phyloP scores from a whole-genome alignment of 2,329 filamentous ascomycete species.

The Phoma sp. region DNA sequence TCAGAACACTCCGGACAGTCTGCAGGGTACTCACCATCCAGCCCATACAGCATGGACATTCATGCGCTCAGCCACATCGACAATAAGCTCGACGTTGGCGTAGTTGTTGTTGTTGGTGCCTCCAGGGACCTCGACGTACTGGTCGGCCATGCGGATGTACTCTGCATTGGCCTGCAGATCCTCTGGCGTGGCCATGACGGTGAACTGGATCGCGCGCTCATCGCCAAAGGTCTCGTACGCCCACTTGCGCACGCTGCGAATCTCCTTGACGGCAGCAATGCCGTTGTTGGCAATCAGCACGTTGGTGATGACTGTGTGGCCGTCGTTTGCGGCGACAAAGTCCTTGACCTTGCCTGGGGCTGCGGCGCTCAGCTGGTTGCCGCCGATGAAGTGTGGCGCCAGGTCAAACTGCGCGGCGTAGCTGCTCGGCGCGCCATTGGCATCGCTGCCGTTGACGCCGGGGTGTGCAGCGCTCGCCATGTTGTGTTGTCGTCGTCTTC shows the following conservation, averaged over 20 bases:
- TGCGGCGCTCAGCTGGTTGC: constrained; percentile 84
- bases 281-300: constrained; percentile 99
- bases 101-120: constrained; percentile 99
- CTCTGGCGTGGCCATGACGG: constrained; percentile 98
- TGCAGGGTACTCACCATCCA: constrained; percentile 74
- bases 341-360: constrained; percentile 89
- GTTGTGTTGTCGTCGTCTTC: constrained; percentile 35
- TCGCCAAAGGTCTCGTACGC: constrained; percentile 99
- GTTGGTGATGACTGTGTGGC: constrained; percentile 98
- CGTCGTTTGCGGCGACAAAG: constrained; percentile 87
- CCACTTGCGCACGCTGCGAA: constrained; percentile 99
- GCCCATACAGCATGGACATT: constrained; percentile 98
- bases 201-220: constrained; percentile 98
- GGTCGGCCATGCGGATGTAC: constrained; percentile 99
- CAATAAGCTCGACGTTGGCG: constrained; percentile 98
- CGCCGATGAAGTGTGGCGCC: constrained; percentile 94
- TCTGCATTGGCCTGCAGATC: constrained; percentile 97
- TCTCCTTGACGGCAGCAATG: constrained; percentile 99
- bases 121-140: constrained; percentile 98
- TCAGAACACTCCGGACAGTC: too few relatives aligned
- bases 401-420: constrained; percentile 84
- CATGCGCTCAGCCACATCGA: constrained; percentile 98
- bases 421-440: constrained; percentile 64
- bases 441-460: constrained; percentile 48
- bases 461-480: constrained; percentile 45